A percentile compares a stretch with the other conserved stretches of the same genome.
phyloP scores from a whole-genome alignment of 768 basidiomycete genomes.

The Russula compacta region DNA sequence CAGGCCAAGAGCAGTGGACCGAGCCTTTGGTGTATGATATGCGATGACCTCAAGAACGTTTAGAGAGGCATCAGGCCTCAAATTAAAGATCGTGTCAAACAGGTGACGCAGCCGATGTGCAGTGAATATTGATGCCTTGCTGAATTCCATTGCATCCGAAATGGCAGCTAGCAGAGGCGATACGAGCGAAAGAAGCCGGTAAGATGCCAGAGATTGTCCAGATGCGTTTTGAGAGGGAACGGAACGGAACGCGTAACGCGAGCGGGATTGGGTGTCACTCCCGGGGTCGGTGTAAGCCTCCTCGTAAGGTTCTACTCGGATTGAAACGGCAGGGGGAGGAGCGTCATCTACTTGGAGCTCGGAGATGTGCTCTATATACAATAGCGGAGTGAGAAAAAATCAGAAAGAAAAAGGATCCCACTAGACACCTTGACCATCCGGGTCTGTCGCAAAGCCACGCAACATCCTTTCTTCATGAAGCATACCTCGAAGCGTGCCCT shows the following conservation, averaged over 20 bases:
- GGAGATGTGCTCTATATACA: background rate
- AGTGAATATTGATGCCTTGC: constrained; percentile 28
- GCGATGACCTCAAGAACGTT: constrained; percentile 68
- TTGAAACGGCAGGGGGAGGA: constrained; percentile 13
- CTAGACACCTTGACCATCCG: constrained; percentile 4
- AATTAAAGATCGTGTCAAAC: constrained; percentile 40
- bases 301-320: constrained; percentile 20
- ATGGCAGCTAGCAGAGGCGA: constrained; percentile 55
- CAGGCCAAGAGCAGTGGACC: constrained; percentile 45
- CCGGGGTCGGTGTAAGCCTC: background rate
- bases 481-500: constrained; percentile 46
- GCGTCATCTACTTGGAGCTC: background rate
- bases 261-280: constrained; percentile 19
- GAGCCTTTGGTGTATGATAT: constrained; percentile 47
- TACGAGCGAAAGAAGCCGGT: constrained; percentile 53
- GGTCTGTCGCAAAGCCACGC: constrained; percentile 17
- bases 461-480: constrained; percentile 37
- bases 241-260: constrained; percentile 6
- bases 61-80: constrained; percentile 59
- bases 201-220: constrained; percentile 43
- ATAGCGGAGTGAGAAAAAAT: background rate
- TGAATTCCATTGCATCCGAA: constrained; percentile 45
- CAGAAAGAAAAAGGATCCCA: background rate
- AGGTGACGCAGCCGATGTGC: constrained; percentile 45
- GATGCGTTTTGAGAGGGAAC: constrained; percentile 46